Percentiles rank a stretch among this genome's conserved stretches.
These are phyloP conservation scores for Magnolia changhungtana DNA, from an alignment of 164 flowering plant species.

Conservation along the genomic window DNA sequence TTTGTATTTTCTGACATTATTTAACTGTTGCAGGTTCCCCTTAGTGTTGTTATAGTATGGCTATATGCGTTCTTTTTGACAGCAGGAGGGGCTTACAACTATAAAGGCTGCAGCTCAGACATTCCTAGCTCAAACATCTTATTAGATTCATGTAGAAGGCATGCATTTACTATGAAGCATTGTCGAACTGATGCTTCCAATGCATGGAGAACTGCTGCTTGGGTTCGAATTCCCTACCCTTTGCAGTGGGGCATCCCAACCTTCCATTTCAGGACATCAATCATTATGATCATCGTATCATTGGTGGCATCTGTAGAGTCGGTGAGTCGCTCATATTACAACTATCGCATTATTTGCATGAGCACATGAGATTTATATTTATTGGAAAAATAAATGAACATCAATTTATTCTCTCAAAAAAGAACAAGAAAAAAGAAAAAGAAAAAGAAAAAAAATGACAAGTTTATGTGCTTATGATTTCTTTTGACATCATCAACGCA, in stretches of 20 bases:
- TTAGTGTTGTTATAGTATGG: conserved; percentile 74
- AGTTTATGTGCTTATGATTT: background rate
- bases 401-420: too few species aligned
- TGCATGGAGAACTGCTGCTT: conserved; percentile 76
- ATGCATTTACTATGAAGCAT: conserved; percentile 83
- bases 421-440: too few species aligned
- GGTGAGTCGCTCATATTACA: conserved; percentile 41
- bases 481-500: background rate
- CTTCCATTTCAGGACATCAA: conserved; percentile 66
- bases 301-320: conserved; percentile 79
- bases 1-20: conserved; percentile 7
- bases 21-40: conserved; percentile 64
- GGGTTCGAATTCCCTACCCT: conserved; percentile 89
- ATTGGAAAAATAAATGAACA: too few species aligned
- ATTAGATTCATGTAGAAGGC: conserved; percentile 62
- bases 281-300: conserved; percentile 75
- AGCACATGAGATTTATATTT: background rate
- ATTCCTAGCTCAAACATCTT: conserved; percentile 82
- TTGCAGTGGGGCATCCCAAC: conserved; percentile 93
- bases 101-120: conserved; percentile 68
- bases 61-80: conserved; percentile 84
- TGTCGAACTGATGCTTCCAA: conserved; percentile 88
- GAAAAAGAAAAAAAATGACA: too few species aligned
- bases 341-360: background rate
- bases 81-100: conserved; percentile 83